Conservation (phyloP, 352 stramenopile genomes). For the Phytopythium litorale region DNA sequence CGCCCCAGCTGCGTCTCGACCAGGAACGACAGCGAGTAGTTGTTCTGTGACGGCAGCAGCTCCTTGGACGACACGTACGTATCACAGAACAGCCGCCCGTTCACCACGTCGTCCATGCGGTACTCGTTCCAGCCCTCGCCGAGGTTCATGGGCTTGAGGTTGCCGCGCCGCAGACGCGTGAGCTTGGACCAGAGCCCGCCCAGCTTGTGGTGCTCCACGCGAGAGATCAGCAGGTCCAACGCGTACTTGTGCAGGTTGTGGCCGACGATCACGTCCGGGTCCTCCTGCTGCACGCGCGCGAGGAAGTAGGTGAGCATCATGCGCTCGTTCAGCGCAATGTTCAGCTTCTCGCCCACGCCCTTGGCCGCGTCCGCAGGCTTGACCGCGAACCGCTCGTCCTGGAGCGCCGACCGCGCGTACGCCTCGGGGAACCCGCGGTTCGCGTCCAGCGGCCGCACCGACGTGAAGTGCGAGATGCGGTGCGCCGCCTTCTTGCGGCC, state of each 20-base stretch:
- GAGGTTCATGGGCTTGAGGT: constrained; percentile 71
- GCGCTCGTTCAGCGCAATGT: constrained; percentile 79
- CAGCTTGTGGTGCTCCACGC: constrained; percentile 92
- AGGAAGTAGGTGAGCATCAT: constrained; percentile 86
- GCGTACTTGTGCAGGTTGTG: constrained; percentile 99
- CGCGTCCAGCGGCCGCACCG: constrained; percentile 69
- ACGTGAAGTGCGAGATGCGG: constrained; percentile 74
- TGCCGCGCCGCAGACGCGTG: constrained; percentile 73
- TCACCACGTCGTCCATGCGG: constrained; percentile 85
- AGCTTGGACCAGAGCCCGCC: constrained; percentile 81
- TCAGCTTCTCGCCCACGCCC: constrained; percentile 50
- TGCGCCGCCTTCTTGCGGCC: constrained; percentile 30
- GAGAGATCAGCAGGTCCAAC: constrained; percentile 96
- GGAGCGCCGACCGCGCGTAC: constrained; percentile 47
- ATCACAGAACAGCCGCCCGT: constrained; percentile 96
- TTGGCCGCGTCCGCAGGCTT: constrained; percentile 26
- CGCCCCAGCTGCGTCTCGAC: constrained; percentile 90
- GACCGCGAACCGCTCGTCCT: constrained; percentile 61
- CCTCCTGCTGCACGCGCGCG: constrained; percentile 92
- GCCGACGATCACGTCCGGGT: constrained; percentile 98
- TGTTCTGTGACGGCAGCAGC: constrained; percentile 95
- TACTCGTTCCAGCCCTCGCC: constrained; percentile 88
- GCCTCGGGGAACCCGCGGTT: constrained; percentile 56
- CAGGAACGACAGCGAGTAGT: constrained; percentile 96
- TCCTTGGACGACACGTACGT: constrained; percentile 98